Evolutionary conservation across 2,329 filamentous ascomycete species (phyloP).

Genomic region (Microdochium bolleyi): DNA sequence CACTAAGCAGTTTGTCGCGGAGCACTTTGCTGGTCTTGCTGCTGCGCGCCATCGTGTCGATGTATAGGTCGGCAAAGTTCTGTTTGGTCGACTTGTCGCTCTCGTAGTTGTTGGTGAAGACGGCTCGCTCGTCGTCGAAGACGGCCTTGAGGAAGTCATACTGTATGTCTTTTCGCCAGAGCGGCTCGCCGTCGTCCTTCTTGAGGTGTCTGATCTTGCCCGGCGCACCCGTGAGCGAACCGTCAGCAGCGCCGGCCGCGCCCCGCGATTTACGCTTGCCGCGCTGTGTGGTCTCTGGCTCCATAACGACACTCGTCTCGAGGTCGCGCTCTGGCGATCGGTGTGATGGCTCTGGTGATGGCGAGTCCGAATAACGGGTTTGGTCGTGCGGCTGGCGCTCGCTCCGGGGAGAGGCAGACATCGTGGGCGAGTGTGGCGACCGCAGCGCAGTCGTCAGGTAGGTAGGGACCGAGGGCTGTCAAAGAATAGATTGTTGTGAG

Average conservation of each 20-base stretch:
- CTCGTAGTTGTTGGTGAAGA: constrained; percentile 88
- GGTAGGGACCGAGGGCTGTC: too few relatives aligned
- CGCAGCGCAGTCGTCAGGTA: background rate
- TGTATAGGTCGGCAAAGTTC: constrained; percentile 91
- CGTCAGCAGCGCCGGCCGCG: constrained; percentile 6
- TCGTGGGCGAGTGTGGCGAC: background rate
- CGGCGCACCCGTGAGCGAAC: constrained; percentile 18
- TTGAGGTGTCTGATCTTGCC: constrained; percentile 79
- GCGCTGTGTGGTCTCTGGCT: constrained; percentile 9
- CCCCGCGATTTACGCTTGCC: constrained; percentile 13
- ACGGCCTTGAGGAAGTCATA: constrained; percentile 77
- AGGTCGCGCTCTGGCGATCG: constrained; percentile 7
- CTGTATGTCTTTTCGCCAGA: constrained; percentile 84
- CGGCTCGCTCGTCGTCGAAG: constrained; percentile 64
- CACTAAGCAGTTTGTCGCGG: constrained; percentile 89
- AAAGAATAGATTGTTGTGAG: background rate
- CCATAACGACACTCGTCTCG: constrained; percentile 5
- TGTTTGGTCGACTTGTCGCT: constrained; percentile 49
- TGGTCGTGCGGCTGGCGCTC: background rate
- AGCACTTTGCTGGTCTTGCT: constrained; percentile 99
- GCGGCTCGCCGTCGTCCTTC: constrained; percentile 79
- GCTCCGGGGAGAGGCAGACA: constrained; percentile 1
- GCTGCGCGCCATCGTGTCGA: constrained; percentile 96
- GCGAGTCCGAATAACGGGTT: background rate
- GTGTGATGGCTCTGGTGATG: background rate